phyloP scores from a whole-genome alignment of 306 rosid genomes.

The Hippophae tibetana region DNA sequence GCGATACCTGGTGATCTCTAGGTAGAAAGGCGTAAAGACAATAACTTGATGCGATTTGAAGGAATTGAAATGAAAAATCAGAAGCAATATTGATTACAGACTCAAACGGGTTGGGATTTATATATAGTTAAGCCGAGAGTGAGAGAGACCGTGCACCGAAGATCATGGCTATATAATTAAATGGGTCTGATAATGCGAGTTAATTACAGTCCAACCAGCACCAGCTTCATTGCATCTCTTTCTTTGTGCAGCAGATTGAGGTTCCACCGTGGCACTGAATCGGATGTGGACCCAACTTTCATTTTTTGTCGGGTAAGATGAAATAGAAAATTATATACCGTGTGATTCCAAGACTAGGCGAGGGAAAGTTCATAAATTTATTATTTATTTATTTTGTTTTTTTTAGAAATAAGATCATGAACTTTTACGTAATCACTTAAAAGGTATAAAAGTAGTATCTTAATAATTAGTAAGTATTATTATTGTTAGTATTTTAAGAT shows the following conservation, averaged over 20 bases:
- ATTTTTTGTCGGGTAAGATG: too few species aligned
- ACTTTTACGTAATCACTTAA: too few species aligned
- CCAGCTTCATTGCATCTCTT: not conserved
- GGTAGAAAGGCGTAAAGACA: slow-evolving; percentile 6
- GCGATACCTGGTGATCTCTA: slow-evolving; percentile 26
- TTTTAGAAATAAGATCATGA: too few species aligned
- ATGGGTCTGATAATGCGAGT: not conserved
- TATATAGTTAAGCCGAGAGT: slow-evolving; percentile 22
- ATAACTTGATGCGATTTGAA: not conserved
- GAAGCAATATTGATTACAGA: not conserved
- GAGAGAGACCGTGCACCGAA: slow-evolving; percentile 19
- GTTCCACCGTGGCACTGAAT: slow-evolving; percentile 56
- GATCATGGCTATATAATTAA: not conserved
- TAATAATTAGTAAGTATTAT: too few species aligned
- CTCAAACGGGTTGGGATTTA: slow-evolving; percentile 5
- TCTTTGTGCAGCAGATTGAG: not conserved
- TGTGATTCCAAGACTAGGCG: too few species aligned
- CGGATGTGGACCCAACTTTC: slow-evolving; percentile 30
- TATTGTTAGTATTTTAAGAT: too few species aligned
- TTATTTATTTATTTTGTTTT: too few species aligned
- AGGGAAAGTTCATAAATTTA: too few species aligned
- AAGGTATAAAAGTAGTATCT: too few species aligned
- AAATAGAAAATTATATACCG: too few species aligned
- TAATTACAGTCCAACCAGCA: not conserved
- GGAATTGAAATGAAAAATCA: slow-evolving; percentile 2